Conservation (phyloP, 257 asterid species). For the Echites panduratus region DNA sequence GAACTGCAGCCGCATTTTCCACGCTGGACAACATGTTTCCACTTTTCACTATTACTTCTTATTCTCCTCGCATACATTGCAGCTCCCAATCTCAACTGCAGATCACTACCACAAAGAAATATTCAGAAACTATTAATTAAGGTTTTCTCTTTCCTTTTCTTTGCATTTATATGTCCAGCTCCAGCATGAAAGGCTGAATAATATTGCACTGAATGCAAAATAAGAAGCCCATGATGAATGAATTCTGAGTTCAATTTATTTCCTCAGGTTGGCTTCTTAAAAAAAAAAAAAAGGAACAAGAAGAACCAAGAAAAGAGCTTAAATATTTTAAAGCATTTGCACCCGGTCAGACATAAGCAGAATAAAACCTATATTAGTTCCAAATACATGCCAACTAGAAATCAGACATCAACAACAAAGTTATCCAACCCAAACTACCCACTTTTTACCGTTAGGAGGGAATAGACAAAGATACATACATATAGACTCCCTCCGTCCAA, state of each 20-base stretch:
- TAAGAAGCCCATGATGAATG: background rate
- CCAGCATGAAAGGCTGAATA: background rate
- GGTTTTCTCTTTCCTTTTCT: background rate
- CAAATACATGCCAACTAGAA: background rate
- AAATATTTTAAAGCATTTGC: background rate
- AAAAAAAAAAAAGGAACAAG: background rate
- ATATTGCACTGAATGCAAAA: background rate
- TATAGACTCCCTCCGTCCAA: too few species aligned
- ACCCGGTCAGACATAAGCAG: background rate
- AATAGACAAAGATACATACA: too few species aligned
- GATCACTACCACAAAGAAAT: conserved; percentile 32
- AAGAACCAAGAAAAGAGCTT: background rate
- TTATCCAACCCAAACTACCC: background rate
- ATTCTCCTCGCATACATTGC: conserved; percentile 71
- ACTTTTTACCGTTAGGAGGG: background rate
- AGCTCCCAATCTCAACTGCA: conserved; percentile 27
- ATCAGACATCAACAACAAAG: background rate
- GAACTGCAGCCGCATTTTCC: conserved; percentile 37
- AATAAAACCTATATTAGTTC: background rate
- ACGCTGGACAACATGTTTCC: conserved; percentile 43
- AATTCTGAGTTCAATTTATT: background rate
- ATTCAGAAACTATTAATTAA: conserved; percentile 6
- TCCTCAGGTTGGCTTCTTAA: background rate
- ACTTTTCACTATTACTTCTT: conserved; percentile 40
- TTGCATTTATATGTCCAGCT: background rate